Base-by-base conservation (phyloP, 2,329 filamentous ascomycete genomes). In the Thermoascus crustaceus region DNA sequence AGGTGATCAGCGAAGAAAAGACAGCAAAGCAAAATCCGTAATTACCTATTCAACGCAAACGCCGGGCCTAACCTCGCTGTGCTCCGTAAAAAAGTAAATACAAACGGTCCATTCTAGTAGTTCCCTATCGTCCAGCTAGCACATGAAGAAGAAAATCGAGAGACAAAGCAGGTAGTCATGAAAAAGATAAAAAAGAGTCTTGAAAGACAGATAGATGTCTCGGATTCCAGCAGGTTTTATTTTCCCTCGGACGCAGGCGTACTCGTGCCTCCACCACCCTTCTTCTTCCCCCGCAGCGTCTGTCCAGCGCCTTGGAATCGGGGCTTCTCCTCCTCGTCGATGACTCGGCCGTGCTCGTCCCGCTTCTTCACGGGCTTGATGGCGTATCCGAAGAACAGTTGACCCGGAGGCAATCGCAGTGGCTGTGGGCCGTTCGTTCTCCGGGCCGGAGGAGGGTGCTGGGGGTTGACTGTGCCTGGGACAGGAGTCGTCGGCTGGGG, bases 351-450 rank as follows among this genome's bases (percentile, higher is more conserved):
- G 41, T 79, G 71, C 39, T 85, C 78, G 22, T 77, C 81, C 38
- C 82, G 78, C 6, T 84, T 85, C 67, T 86, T 88, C 26, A 93
- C 71, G 0, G 89, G 89, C 60, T 83, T 94, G 55, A 94, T 75
- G 53, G 94, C 82, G 53, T 96, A 98, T 3, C 91, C 91, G 45
- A 98, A 94, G 69, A 98, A 98, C 4, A 98, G 71, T 63, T 95
- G 94, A 51, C 91, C 91, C 0, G 84, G 82, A 0, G 85, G 76
- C 34, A 98, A 60, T 18, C 91, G 75, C 5, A 98, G 72, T 3
- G 89, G 87, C 55, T 91, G 84, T 0, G 89, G 87, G 0, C 87
- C 88, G 45, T 89, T 87, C 9, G 72, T 78, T 42, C 75, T 66
- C 32, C 67, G 57, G 3, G 54, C 48, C 3, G 64, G 58, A 30